Conservation (phyloP, 768 basidiomycete genomes). For the Xerocomus brunneocitrinus region DNA sequence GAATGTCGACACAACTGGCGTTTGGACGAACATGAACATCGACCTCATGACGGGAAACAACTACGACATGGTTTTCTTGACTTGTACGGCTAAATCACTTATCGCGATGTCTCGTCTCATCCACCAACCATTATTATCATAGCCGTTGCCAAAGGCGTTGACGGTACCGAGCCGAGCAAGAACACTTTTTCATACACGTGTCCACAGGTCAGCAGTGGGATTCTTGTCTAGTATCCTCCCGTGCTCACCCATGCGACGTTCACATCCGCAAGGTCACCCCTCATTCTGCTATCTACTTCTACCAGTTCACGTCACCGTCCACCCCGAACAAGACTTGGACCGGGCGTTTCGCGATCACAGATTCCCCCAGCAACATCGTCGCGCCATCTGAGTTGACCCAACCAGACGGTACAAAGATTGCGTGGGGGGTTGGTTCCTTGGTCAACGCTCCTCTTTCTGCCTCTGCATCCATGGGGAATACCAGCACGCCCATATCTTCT, state of each 20-base stretch:
- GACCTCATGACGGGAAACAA: conserved; percentile 81
- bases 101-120: not conserved
- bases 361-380: conserved; percentile 39
- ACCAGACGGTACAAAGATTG: conserved; percentile 45
- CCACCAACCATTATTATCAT: not conserved
- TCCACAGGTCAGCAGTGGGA: conserved; percentile 47
- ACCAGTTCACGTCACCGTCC: conserved; percentile 58
- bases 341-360: conserved; percentile 71
- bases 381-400: conserved; percentile 51
- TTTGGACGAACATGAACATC: conserved; percentile 70
- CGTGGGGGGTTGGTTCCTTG: conserved; percentile 66
- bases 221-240: not conserved
- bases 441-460: conserved; percentile 32
- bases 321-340: conserved; percentile 54
- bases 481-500: not conserved
- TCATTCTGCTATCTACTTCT: conserved; percentile 73
- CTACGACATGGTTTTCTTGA: conserved; percentile 59
- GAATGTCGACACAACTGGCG: conserved; percentile 52
- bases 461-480: conserved; percentile 9
- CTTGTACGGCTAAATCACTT: conserved; percentile 43
- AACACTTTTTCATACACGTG: conserved; percentile 55
- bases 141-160: conserved; percentile 59
- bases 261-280: conserved; percentile 45
- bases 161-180: conserved; percentile 51
- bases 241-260: not conserved